Evolutionary conservation across 495 filamentous ascomycete species (phyloP).

Genomic region (Chaetomidium leptoderma): DNA sequence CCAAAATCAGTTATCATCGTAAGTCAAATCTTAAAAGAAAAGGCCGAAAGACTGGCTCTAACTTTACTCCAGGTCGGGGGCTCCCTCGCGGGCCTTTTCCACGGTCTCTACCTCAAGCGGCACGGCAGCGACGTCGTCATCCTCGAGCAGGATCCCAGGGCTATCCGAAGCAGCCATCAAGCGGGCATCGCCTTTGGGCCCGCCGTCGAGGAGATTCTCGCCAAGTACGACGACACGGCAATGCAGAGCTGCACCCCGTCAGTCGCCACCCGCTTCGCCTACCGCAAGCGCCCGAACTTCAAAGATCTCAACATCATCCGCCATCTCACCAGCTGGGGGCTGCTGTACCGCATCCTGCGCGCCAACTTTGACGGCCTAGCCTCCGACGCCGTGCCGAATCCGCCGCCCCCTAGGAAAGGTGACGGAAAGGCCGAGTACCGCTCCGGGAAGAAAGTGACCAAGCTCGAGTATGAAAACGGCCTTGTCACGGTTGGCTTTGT

Average conservation of each 20-base stretch:
- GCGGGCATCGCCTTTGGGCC: constrained; percentile 45
- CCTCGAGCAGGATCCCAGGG: constrained; percentile 42
- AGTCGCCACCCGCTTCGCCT: constrained; percentile 5
- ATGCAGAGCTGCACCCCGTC: constrained; percentile 4
- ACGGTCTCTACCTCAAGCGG: constrained; percentile 39
- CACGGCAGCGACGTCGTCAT: constrained; percentile 42
- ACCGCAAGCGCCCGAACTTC: constrained; percentile 9
- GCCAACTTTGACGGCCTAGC: constrained; percentile 48
- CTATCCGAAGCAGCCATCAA: constrained; percentile 42
- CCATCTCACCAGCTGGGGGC: constrained; percentile 45
- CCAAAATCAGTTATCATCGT: neutral
- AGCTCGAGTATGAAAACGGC: constrained; percentile 30
- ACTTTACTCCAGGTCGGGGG: constrained; percentile 36
- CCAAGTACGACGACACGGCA: constrained; percentile 22
- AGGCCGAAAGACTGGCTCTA: no score
- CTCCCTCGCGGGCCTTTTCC: constrained; percentile 37
- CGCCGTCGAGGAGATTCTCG: constrained; percentile 16
- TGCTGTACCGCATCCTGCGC: constrained; percentile 45
- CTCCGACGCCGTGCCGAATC: constrained; percentile 23
- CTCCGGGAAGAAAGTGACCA: constrained; percentile 40
- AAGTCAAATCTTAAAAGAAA: neutral
- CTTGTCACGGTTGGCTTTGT: constrained; percentile 30
- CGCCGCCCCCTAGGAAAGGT: constrained; percentile 20
- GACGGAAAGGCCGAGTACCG: constrained; percentile 38
- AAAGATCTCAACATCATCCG: constrained; percentile 15